Base-by-base conservation (phyloP, 495 filamentous ascomycete species). In the Neurospora sp. region DNA sequence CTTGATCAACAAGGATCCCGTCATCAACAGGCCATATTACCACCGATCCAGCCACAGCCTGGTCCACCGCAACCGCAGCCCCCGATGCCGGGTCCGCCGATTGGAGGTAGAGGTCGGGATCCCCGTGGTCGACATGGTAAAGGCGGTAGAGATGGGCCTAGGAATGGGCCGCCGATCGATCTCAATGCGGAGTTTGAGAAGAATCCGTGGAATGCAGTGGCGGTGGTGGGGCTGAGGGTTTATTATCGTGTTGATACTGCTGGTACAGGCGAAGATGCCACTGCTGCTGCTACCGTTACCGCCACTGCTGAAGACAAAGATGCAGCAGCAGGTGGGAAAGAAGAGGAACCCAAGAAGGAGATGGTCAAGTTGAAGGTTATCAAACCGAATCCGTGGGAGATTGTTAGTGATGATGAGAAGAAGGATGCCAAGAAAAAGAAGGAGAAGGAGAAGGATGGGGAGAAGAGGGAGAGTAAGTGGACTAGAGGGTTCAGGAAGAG, bases 181-280 rank as follows among this genome's bases (percentile, higher is more conserved):
- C 71, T 71, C 35, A 73, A 73, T 27, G 83, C 84, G 68, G 84
- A 86, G 68, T 83, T 86, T 59, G 86, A 83, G 73, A 78, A 76
- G 7, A 88, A 94, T 69, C 91, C 92, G 1, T 97, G 94, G 94
- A 96, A 96, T 79, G 93, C 94, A 0, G 89, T 95, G 0, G 93
- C 89, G 59, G 92, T 94, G 2, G 88, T 96, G 0, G 93, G 93
- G 0, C 77, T 97, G 65, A 85, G 91, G 39, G 88, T 97, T 2
- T 96, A 93, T 79, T 89, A 83, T 72, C 79, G 80, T 86, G 89
- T 89, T 3, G 81, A 65, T 27, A 0, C 0, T 37, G 35, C 35
- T 37, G 35, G 35, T 37, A 37, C 5, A 37, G 35, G 35, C 35
- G 20, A 53, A 27, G 46, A 27, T 12, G 20, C 4, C n/a, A 37